These are phyloP conservation scores for Pichiaceae sp. DNA, from an alignment of 1,139 yeast species.

Conservation along the genomic window DNA sequence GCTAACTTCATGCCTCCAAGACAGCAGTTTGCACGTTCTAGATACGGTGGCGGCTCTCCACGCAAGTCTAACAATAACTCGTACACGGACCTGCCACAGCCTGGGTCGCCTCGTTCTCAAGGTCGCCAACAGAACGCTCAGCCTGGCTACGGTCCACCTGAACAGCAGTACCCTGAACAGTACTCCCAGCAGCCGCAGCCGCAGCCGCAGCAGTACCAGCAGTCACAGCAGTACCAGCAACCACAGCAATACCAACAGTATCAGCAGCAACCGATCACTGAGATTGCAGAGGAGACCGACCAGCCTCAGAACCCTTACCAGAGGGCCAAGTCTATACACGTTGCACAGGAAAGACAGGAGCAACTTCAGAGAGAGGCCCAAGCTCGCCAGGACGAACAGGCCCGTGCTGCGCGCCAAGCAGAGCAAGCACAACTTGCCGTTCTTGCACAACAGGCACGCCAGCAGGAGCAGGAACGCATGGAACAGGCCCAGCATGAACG, in stretches of 20 bases:
- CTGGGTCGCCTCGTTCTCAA: background rate
- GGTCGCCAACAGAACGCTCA: background rate
- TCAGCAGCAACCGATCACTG: background rate
- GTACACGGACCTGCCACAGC: too few relatives aligned
- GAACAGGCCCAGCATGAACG: background rate
- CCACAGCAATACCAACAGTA: background rate
- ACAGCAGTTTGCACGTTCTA: conserved; percentile 1
- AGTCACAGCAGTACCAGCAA: background rate
- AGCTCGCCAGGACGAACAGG: background rate
- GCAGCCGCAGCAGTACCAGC: background rate
- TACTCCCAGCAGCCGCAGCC: background rate
- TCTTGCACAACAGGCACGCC: background rate
- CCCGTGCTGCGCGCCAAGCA: background rate
- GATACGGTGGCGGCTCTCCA: background rate
- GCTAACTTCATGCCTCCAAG: conserved; percentile 1
- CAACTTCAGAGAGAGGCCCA: background rate
- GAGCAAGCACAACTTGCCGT: background rate
- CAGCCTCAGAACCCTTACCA: background rate
- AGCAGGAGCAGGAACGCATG: background rate
- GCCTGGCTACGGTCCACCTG: background rate
- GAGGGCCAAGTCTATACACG: background rate
- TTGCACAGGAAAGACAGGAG: background rate
- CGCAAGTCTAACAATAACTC: background rate
- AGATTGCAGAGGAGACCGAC: too few relatives aligned
- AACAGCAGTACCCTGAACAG: background rate